These are phyloP conservation scores for Linnemannia exigua DNA, from an alignment of 192 early-diverging fungal genomes.

Conservation along the genomic window DNA sequence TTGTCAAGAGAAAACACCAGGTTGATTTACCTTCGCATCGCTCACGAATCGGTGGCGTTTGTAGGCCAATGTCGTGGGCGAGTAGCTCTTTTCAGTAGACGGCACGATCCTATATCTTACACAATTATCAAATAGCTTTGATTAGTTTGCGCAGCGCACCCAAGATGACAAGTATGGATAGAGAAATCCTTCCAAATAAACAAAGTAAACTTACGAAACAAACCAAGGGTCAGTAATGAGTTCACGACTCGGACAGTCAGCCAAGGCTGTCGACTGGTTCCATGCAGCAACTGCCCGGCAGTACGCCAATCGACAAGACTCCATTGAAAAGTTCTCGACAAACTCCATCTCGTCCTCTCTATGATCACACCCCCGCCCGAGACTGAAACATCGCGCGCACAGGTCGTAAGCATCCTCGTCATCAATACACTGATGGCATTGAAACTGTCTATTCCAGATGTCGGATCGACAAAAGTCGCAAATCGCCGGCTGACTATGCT, in stretches of 20 bases:
- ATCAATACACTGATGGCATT: slow-evolving; percentile 17
- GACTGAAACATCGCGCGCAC: slow-evolving; percentile 21
- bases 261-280: slow-evolving; percentile 33
- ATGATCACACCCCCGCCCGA: slow-evolving; percentile 46
- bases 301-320: slow-evolving; percentile 10
- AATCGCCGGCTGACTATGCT: slow-evolving; percentile 22
- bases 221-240: slow-evolving; percentile 19
- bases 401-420: slow-evolving; percentile 29
- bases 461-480: slow-evolving; percentile 47
- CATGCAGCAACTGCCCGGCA: slow-evolving; percentile 30
- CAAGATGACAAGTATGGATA: neutral
- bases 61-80: slow-evolving; percentile 27
- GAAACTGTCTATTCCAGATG: slow-evolving; percentile 47
- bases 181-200: neutral
- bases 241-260: slow-evolving; percentile 6
- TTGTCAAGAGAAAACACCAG: neutral
- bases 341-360: slow-evolving; percentile 23
- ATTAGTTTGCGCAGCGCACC: neutral
- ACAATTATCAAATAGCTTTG: neutral
- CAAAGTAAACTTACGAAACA: slow-evolving; percentile 4
- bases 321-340: slow-evolving; percentile 43
- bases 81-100: neutral
- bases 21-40: neutral
- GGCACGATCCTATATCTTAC: slow-evolving; percentile 25
- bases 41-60: neutral